Base-by-base conservation (phyloP, 1,284 basidiomycete genomes). In the Apiotrichum laibachii region DNA sequence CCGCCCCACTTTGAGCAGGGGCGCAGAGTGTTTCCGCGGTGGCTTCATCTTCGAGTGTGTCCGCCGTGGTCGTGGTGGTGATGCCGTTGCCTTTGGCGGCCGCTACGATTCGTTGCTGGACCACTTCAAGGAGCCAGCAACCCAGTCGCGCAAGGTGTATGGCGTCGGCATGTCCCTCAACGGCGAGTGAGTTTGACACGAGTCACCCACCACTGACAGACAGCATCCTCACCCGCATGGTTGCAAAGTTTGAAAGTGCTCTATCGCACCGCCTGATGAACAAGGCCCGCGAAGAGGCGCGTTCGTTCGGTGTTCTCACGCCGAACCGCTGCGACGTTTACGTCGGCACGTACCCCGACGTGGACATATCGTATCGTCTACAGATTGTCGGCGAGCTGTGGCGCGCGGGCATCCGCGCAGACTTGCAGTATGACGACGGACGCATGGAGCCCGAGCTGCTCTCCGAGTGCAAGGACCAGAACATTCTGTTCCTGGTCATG, bases 291-390 rank as follows among this genome's bases (percentile, higher is more conserved):
- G 76, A 79, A 49, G 71, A 74, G 16, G 78, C 80, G 39, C 75
- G 78, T 19, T 81, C 81, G n/a, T 82, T 80, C 16, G 79, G 79
- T 26, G 69, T 70, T 40, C 77, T 75, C 70, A 68, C 67, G 35
- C 75, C 75, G 18, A 64, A 72, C 55, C 78, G 83, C 33, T 83
- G 82, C 61, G 83, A 84, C 64, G 82, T 83, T 21, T 85, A 84
- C 61, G 78, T 85, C 2, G 80, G 81, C 7, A 74, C 73, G 1
- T 80, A 80, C 50, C 72, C 72, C 7, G 76, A 78, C 0, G 80
- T 80, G 0, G 72, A 82, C 59, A 71, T 83, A 8, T 70, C 78
- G 13, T 70, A 74, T 7, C 72, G 82, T 8, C 73, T 84, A 49
- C 75, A 77, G 42, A 70, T 85, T 43, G 79, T 79, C 16, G 77